Base-by-base conservation (phyloP, 371 early-diverging fungal genomes). In the Mucor irregularis region DNA sequence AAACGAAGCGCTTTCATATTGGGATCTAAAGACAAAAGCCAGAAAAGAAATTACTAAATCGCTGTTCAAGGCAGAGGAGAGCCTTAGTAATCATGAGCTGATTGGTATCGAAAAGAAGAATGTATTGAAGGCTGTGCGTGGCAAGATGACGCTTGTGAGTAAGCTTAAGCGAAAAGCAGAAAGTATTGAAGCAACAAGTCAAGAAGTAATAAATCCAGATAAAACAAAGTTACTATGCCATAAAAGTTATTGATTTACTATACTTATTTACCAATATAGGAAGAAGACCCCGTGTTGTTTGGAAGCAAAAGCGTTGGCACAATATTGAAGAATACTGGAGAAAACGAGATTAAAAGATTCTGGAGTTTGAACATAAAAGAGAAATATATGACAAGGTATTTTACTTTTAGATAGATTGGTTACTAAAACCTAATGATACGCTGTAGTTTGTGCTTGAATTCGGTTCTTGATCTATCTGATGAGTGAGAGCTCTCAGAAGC, bases 401-500 rank as follows among this genome's bases (percentile, higher is more conserved):
- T 46, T 5, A 30, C 16, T 46, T 46, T 46, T n/a, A 46, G 47
- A 14, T 46, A 30, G 47, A 46, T 28, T 46, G 17, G 21, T 46
- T 46, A 46, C 17, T 46, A 46, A 46, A 46, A 46, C 30, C 47
- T 46, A 46, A 46, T 16, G 47, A 46, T 46, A 13, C 17, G 47
- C 30, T 46, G 47, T 46, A 30, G 47, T 46, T 46, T 47, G 22
- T 47, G 48, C 33, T 47, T 47, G 48, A 47, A 47, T 47, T 33
- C 34, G 34, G 31, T 31, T 33, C 33, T 47, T 33, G 48, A 47
- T 16, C 33, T 47, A 33, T 47, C 48, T 19, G 46, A 46, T 46
- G 30, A 30, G n/a, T n/a, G n/a, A n/a, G n/a, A 5, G n/a, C 40
- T 40, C 40, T 40, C 46, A 46, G 8, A 46, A 46, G 19, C 31